Evolutionary conservation across 129 eudicot genomes (phyloP), one percentile per base, ranked within the genome.

Genomic region (Centrapalus pauciflorus): DNA sequence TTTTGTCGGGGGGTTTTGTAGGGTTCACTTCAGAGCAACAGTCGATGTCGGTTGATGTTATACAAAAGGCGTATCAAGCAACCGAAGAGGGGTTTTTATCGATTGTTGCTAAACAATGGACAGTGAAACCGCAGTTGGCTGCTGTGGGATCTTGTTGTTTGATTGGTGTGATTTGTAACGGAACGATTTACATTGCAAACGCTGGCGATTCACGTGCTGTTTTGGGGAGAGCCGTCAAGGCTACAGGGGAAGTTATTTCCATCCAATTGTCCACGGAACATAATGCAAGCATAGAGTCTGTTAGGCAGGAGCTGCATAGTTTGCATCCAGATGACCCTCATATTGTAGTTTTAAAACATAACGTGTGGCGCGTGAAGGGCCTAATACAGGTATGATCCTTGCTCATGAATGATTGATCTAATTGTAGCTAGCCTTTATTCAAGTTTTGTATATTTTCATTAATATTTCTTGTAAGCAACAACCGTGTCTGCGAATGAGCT

Each of bases 141-240:
- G 83, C 95, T 4, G 90, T 87, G 38, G 95, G 95, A 48, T 84
- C 90, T 5, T 87, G 95, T 50, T 87, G 95, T 71, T 62, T 87
- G 28, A 81, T 82, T 63, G 87, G 90, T 55, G 77, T 87, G 69
- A 78, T 87, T 37, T 78, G 83, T 76, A 69, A 73, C 26, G 84
- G 90, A 7, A 77, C 33, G 3, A 90, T 87, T 40, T 84, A 84
- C 43, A 60, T 87, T 17, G 95, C 90, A 12, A 87, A 78, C 68
- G 84, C 79, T 55, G 95, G 95, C 16, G 95, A 87, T 73, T 87
- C 95, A 0, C 90, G 90, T 64, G 90, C 90, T 27, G 90, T 87
- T 65, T 61, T 87, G 68, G 95, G 95, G 43, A 81, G 82, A 29
- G 57, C 61, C 14, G 81, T 87, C 45, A 81, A 57, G 81, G 83